Evolutionary conservation across 2,329 filamentous ascomycete species (phyloP), one percentile per base, ranked within the genome.

Genomic region (Penicillium sp.): DNA sequence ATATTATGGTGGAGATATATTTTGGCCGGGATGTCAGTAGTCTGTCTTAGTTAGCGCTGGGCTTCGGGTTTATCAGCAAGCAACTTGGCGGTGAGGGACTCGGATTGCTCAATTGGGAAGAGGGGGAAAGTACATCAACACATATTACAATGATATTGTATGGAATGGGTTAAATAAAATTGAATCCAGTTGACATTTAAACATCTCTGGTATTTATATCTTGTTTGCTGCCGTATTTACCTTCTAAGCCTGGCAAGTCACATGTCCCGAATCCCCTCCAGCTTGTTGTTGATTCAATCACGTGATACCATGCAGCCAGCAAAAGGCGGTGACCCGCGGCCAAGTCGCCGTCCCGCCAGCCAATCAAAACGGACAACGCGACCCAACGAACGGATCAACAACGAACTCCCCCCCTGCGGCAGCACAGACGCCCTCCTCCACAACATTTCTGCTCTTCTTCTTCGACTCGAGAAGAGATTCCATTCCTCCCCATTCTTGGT

Each of bases 371-470:
- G 42, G 53, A 28, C 55, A 67, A 77, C 75, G 76, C 75, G 75
- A 77, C 75, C 75, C 75, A 75, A 71, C 68, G 64, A 72, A 67
- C 69, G 68, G 71, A 73, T 73, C 72, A 75, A 71, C 72, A 74
- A 72, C 66, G 68, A 73, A 68, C 63, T 68, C 67, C 67, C 68
- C 65, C 66, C 65, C 61, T 68, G 66, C 67, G 35, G 69, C 71
- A 75, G 72, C 73, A 73, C 73, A 80, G 79, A 80, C 80, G 79
- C 80, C 78, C 62, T 68, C 68, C 68, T 70, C 79, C 79, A 80
- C 81, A 80, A 81, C 79, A 80, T 80, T 79, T 78, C 78, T 77
- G 77, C 75, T 75, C 75, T 73, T 68, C 58, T 60, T 67, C 62
- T 58, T 68, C 63, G 59, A 54, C 65, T 69, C 53, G 53, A 55